phyloP scores from a whole-genome alignment of 108 stramenopile species.

The Stephanodiscus minutulus region DNA sequence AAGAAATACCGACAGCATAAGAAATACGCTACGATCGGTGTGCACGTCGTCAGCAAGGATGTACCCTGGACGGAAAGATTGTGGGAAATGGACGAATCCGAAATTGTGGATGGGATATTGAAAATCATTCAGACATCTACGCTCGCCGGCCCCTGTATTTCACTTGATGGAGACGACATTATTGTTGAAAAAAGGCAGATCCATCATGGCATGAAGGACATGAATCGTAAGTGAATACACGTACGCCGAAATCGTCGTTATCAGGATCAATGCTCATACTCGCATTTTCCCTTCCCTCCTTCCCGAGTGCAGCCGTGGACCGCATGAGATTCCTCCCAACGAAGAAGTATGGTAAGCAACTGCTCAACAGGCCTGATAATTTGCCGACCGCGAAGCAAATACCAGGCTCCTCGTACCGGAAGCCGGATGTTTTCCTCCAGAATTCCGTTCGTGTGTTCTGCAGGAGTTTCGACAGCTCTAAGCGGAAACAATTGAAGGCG shows the following conservation, averaged over 20 bases:
- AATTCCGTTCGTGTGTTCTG: neutral
- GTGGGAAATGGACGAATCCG: too few species aligned
- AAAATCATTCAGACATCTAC: too few species aligned
- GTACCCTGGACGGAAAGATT: too few species aligned
- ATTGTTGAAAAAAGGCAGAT: conserved; percentile 65
- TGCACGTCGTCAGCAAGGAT: too few species aligned
- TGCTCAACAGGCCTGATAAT: conserved; percentile 32
- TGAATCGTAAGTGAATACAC: conserved; percentile 62
- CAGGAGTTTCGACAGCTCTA: neutral
- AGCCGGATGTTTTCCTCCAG: neutral
- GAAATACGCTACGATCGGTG: too few species aligned
- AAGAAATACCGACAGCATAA: too few species aligned
- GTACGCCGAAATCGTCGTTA: neutral
- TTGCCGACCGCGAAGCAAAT: conserved; percentile 53
- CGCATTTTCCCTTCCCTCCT: neutral
- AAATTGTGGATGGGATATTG: conserved; percentile 14
- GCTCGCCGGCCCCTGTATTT: neutral
- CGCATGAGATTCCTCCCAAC: conserved; percentile 68
- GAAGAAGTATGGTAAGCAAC: conserved; percentile 40
- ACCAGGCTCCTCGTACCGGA: neutral
- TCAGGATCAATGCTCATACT: neutral
- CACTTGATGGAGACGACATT: conserved; percentile 54
- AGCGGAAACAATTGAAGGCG: neutral
- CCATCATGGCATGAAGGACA: conserved; percentile 68
- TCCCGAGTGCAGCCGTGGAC: conserved; percentile 36